phyloP scores from a whole-genome alignment of 1,284 basidiomycete species.

The Puccinia hordei region DNA sequence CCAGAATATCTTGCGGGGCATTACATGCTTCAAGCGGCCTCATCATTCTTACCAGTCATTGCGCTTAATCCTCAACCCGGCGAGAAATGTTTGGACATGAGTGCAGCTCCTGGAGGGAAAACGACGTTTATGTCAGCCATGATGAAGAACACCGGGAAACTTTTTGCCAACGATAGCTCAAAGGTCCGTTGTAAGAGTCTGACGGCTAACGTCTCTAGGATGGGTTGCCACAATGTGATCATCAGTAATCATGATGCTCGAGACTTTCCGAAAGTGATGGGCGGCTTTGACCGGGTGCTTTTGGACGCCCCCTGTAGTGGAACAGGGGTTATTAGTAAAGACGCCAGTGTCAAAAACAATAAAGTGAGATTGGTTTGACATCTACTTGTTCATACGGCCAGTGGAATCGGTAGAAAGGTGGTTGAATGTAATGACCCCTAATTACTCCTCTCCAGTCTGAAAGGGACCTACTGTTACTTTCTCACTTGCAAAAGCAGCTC shows the following conservation, averaged over 20 bases:
- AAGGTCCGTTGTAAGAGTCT: slow-evolving; percentile 93
- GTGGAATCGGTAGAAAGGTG: not conserved
- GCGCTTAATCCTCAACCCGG: slow-evolving; percentile 88
- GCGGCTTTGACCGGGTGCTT: slow-evolving; percentile 93
- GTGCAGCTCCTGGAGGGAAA: slow-evolving; percentile 96
- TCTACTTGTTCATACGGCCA: not conserved
- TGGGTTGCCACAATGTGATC: slow-evolving; percentile 97
- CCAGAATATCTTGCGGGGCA: slow-evolving; percentile 99
- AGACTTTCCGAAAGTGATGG: slow-evolving; percentile 99
- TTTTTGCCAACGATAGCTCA: slow-evolving; percentile 98
- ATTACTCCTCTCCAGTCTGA: slow-evolving; percentile 66
- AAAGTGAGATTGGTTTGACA: slow-evolving; percentile 62
- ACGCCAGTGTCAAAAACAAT: slow-evolving; percentile 95
- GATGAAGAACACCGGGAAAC: slow-evolving; percentile 92
- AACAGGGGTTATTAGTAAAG: slow-evolving; percentile 97
- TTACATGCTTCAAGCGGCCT: slow-evolving; percentile 99
- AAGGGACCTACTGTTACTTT: slow-evolving; percentile 88
- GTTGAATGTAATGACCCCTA: not conserved
- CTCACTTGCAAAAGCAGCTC: slow-evolving; percentile 97
- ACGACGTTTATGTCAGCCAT: slow-evolving; percentile 94
- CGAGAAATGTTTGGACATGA: slow-evolving; percentile 97
- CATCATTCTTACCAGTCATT: slow-evolving; percentile 98
- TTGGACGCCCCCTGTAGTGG: slow-evolving; percentile 97
- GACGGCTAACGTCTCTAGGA: slow-evolving; percentile 91
- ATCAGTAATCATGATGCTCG: slow-evolving; percentile 96